Base-by-base conservation (phyloP, 2,329 filamentous ascomycete species). In the Didymella pinodella region DNA sequence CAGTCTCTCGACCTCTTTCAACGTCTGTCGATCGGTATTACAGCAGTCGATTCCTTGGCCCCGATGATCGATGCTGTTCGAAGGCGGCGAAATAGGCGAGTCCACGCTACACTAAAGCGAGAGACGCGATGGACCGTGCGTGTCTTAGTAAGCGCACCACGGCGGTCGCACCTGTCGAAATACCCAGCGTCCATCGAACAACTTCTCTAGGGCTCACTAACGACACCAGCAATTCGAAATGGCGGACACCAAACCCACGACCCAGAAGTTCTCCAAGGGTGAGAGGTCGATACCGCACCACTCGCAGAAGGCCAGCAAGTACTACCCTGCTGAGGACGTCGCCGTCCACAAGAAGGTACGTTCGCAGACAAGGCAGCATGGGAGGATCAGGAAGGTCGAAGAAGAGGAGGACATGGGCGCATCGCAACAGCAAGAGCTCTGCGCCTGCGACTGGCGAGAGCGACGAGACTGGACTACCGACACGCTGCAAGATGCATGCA, bases 211-310 rank as follows among this genome's bases (percentile, higher is more conserved):
- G 56, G 67, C 63, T 65, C 65, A 68, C 62, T 65, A 65, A 70
- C 74, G 68, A 75, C 71, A 69, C 73, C 71, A 69, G 73, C 67
- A 66, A 83, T 79, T 86, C 85, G 86, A 82, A 81, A 92, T 92
- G 89, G 90, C 89, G 85, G 83, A 72, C 70, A 70, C 61, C 62
- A 68, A 70, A 67, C 69, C 73, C 66, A 69, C 66, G 84, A 91
- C 89, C 79, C 96, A 97, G 92, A 94, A 91, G 87, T 97, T 97
- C 88, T 93, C 93, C 86, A 95, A 95, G 88, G 92, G 92, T 84
- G 91, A 92, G 85, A 90, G 94, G 86, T 87, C 90, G 83, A 90
- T 97, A 82, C 93, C 91, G 82, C 88, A 91, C 83, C 82, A 86
- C 83, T 86, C 86, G 80, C 88, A 97, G 84, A 96, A 96, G 91